Evolutionary conservation across 495 filamentous ascomycete species (phyloP), one percentile per base, ranked within the genome.

Genomic region (Lindgomyces ingoldianus): DNA sequence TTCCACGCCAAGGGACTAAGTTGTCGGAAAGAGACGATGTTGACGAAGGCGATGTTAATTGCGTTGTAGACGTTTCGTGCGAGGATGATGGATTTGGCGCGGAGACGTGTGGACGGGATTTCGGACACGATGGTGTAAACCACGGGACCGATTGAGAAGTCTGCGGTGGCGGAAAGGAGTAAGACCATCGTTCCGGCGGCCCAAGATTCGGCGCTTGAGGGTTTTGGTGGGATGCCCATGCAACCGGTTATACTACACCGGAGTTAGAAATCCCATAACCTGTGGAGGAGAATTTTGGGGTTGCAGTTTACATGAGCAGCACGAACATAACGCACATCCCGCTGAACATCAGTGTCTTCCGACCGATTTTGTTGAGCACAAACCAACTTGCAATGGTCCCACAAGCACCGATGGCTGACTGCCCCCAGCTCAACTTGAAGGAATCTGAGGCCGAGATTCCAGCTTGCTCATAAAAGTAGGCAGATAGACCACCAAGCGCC

Each of bases 51-150:
- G 58, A 90, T 89, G 50, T 80, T 83, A 30, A 85, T 84, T 44
- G 90, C 77, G 70, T 89, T 89, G 77, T 90, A 91, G 30, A 87
- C 74, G 53, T 85, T 84, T 41, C 89, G 85, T 2, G 85, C 36
- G n/a, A 66, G 22, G 4, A 60, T 85, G 42, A 89, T 85, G 0
- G 89, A 90, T 78, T 92, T 91, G 73, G 87, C 86, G 51, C 89
- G 88, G 1, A 93, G 80, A 1, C 89, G 81, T 27, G 86, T 81
- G 2, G 88, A 87, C 1, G 88, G 87, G 2, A 91, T 72, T 69
- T 92, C 90, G 6, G 85, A 81, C 4, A 91, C 88, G 26, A 93
- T 80, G 0, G 87, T 88, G 73, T 90, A 93, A 68, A 85, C 87
- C 21, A 93, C 87, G 0, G 89, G 90, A 0, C 90, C 90, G 30